Base-by-base conservation (phyloP, 495 filamentous ascomycete genomes). In the Xylaria scruposa region DNA sequence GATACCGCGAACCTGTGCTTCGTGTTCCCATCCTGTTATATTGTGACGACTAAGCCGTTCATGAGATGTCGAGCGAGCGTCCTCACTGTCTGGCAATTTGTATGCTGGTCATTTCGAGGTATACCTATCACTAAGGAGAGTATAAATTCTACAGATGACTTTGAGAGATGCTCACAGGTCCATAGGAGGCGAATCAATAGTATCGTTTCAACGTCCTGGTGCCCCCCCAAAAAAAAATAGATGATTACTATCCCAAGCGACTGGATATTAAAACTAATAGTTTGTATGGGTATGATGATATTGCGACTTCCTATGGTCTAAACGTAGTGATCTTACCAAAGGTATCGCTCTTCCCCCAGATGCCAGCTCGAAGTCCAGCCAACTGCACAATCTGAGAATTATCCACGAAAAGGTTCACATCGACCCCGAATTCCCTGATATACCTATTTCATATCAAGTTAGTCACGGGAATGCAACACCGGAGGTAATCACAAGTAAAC, bases 401-500 rank as follows among this genome's bases (percentile, higher is more conserved):
- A 38, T 33, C 54, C 2, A 58, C 54, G 29, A 58, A 58, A 26
- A 58, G 54, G 17, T 58, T 58, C 2, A 33, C 54, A 33, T 33
- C 58, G 9, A 61, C 58, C 17, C 58, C 58, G 10, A 63, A 63
- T n/a, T 42, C 60, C 33, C 38, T 63, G n/a, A 63, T 10, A 21
- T 44, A 63, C 60, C 38, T 63, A 21, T 44, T 44, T 5, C 3
- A 15, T 46, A 26, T 19, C 4, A 31, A 19, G 26, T 63, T 9
- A 46, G 38, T 12, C 17, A 10, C 13, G n/a, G 8, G 12, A 24
- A 26, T 10, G 0, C 8, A 1, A 12, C 17, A 13, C 38, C 38
- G n/a, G n/a, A n/a, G n/a, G n/a, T n/a, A n/a, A n/a, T n/a, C 24
- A 33, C 26, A 9, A 54, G 26, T 3, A 58, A 3, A 8, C 2